Evolutionary conservation across 1,284 basidiomycete species (phyloP).

Genomic region (Rugiboletus extremiorientalis): DNA sequence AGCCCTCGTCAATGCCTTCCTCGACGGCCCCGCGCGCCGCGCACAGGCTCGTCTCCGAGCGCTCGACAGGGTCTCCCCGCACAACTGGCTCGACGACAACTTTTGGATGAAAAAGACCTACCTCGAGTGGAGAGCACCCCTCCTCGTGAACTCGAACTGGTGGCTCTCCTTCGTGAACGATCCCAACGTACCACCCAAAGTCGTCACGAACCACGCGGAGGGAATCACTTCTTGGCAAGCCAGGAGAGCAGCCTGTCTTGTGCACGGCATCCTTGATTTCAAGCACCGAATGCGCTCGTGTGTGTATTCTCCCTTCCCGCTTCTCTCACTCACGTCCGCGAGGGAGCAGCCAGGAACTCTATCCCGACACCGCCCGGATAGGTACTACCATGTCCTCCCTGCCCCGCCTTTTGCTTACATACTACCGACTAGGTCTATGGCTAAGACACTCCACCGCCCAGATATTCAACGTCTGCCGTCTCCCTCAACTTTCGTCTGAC

Average conservation of each 20-base stretch:
- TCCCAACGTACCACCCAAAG: conserved; percentile 46
- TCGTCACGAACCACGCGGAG: conserved; percentile 39
- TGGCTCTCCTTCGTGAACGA: conserved; percentile 88
- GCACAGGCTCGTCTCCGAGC: conserved; percentile 77
- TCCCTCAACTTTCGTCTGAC: conserved; percentile 69
- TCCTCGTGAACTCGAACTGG: conserved; percentile 96
- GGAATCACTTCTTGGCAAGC: conserved; percentile 84
- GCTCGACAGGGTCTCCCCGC: conserved; percentile 81
- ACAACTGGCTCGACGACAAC: conserved; percentile 96
- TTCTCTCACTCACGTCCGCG: conserved; percentile 4
- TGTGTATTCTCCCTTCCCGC: conserved; percentile 21
- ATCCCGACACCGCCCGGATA: conserved; percentile 56
- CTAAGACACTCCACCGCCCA: conserved; percentile 55
- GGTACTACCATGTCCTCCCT: conserved; percentile 35
- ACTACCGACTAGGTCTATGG: conserved; percentile 54
- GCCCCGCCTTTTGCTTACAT: neutral
- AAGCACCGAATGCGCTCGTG: conserved; percentile 69
- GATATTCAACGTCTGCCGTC: conserved; percentile 77
- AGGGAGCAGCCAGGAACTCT: conserved; percentile 49
- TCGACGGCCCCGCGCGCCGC: conserved; percentile 21
- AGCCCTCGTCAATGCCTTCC: conserved; percentile 20
- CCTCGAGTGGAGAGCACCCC: conserved; percentile 85
- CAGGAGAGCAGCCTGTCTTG: conserved; percentile 82
- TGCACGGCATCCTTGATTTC: conserved; percentile 77
- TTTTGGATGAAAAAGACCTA: conserved; percentile 93